Evolutionary conservation across 495 filamentous ascomycete species (phyloP), one percentile per base, ranked within the genome.

Genomic region (Daldinia loculata): DNA sequence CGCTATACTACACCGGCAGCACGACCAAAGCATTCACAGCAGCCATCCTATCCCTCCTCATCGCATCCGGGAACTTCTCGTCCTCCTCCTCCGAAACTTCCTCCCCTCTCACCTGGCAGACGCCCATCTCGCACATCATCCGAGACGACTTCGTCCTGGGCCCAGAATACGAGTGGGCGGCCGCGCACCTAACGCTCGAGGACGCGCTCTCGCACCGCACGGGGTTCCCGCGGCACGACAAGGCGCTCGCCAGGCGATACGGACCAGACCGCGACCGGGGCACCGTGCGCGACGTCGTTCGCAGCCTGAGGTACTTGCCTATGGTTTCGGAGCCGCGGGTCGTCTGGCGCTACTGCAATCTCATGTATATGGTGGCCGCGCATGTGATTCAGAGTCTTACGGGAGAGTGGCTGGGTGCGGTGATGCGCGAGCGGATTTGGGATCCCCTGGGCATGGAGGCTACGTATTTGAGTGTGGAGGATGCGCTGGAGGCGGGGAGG

Each of bases 21-120:
- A 89, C 86, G 1, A 88, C 85, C 24, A 89, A 89, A 73, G 84
- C 86, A 1, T 87, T 87, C 76, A 85, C 84, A 8, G 82, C 82
- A 1, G 84, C 87, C 11, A 76, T 79, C 26, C 67, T 85, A 0
- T 82, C 85, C 2, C 71, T 84, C 3, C 76, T 83, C 0, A 80
- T 89, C 48, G 78, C 82, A 15, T 80, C 83, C 11, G 79, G 74
- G 19, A 67, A 74, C 63, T 73, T 51, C 61, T 45, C 55, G 22
- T 56, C 64, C 12, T 63, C 43, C 48, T 26, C n/a, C n/a, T n/a
- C n/a, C n/a, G n/a, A n/a, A 36, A 15, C 26, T 4, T 22, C 29
- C 43, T 14, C 63, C 5, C 67, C 72, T 63, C 70, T 76, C 4
- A 69, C 72, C 34, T 89, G 86, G 86, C 75, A 77, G 4, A 88